Evolutionary conservation across 768 basidiomycete species (phyloP).

Genomic region (Collybia sordida): DNA sequence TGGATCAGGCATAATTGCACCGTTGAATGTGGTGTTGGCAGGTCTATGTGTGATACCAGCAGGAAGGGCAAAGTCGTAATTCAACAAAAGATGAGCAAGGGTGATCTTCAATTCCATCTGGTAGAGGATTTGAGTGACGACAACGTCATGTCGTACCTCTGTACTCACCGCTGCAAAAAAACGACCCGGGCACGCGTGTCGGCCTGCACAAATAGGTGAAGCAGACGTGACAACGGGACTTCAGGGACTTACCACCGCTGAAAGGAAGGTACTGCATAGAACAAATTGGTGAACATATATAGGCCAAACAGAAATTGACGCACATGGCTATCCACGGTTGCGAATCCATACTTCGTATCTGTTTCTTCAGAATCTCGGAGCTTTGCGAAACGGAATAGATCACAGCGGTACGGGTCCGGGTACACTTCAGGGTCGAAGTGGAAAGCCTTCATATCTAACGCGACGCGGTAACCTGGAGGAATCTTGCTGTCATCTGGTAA

Average conservation of each 20-base stretch:
- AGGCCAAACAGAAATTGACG: slow-evolving; percentile 11
- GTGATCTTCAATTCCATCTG: slow-evolving; percentile 38
- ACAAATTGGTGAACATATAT: slow-evolving; percentile 4
- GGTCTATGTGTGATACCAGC: slow-evolving; percentile 23
- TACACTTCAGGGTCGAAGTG: slow-evolving; percentile 34
- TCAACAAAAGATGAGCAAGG: slow-evolving; percentile 32
- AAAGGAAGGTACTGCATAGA: slow-evolving; percentile 34
- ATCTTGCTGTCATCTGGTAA: slow-evolving; percentile 30
- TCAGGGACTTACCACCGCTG: slow-evolving; percentile 27
- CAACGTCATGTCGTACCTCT: not conserved
- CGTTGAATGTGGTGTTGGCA: slow-evolving; percentile 30
- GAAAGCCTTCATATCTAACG: slow-evolving; percentile 32
- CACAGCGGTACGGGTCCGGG: slow-evolving; percentile 31
- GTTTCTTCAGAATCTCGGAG: slow-evolving; percentile 24
- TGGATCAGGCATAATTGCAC: slow-evolving; percentile 30
- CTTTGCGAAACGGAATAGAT: slow-evolving; percentile 36
- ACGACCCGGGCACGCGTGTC: slow-evolving; percentile 35
- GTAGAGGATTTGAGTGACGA: not conserved
- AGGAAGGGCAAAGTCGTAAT: slow-evolving; percentile 30
- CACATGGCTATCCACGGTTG: slow-evolving; percentile 33
- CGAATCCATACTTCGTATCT: slow-evolving; percentile 32
- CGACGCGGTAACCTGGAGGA: slow-evolving; percentile 30
- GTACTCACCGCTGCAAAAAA: slow-evolving; percentile 33
- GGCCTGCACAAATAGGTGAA: slow-evolving; percentile 18
- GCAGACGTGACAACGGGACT: not conserved